These are phyloP conservation scores for Paracamarosporium sp. DNA, from an alignment of 2,329 filamentous ascomycete species.

Conservation along the genomic window DNA sequence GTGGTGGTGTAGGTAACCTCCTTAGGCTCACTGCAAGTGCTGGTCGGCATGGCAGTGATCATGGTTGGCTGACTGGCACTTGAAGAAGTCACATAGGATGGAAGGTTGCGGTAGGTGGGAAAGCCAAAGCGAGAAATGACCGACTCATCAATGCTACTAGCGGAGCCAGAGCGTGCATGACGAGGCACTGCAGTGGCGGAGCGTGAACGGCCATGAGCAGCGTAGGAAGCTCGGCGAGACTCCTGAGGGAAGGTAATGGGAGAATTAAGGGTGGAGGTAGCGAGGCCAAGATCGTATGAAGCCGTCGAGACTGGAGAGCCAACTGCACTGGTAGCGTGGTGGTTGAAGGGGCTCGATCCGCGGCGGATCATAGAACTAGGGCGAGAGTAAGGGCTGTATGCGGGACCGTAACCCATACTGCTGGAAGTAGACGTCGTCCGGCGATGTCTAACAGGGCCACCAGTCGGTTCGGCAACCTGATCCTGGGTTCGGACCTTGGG, in stretches of 20 bases:
- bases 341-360: slow-evolving; percentile 53
- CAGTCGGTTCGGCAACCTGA: slow-evolving; percentile 71
- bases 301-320: slow-evolving; percentile 54
- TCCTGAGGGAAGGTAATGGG: slow-evolving; percentile 61
- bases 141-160: slow-evolving; percentile 70
- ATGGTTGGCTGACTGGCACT: slow-evolving; percentile 37
- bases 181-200: slow-evolving; percentile 20
- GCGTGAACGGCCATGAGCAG: slow-evolving; percentile 51
- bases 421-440: slow-evolving; percentile 59
- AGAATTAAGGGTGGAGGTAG: slow-evolving; percentile 64
- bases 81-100: slow-evolving; percentile 60
- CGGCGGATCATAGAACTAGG: slow-evolving; percentile 54
- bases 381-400: slow-evolving; percentile 59
- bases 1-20: slow-evolving; percentile 41
- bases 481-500: slow-evolving; percentile 89
- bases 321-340: slow-evolving; percentile 45
- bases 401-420: slow-evolving; percentile 41
- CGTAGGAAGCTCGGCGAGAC: slow-evolving; percentile 44
- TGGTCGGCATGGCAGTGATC: slow-evolving; percentile 48
- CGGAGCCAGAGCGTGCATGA: slow-evolving; percentile 66
- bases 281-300: slow-evolving; percentile 45
- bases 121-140: slow-evolving; percentile 76
- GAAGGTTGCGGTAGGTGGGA: slow-evolving; percentile 82
- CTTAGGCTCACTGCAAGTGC: slow-evolving; percentile 37
- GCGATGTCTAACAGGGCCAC: slow-evolving; percentile 63